A percentile compares a stretch with the other conserved stretches of the same genome.
Conservation (phyloP, 2,329 filamentous ascomycete species). For the Chalara sp. region DNA sequence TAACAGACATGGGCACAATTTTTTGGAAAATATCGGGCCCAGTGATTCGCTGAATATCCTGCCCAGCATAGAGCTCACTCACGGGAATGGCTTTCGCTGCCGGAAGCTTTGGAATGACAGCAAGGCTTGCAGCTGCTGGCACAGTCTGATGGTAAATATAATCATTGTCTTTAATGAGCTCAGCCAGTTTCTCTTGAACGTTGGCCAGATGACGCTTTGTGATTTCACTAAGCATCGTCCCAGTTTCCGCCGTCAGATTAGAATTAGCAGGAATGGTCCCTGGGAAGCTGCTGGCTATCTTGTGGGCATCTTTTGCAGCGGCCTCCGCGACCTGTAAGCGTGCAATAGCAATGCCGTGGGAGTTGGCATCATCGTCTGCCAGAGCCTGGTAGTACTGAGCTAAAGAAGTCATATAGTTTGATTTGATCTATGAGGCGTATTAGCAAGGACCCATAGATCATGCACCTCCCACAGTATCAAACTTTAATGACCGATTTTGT, state of each 20-base stretch:
- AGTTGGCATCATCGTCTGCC: slow-evolving; percentile 82
- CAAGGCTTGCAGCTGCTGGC: slow-evolving; percentile 74
- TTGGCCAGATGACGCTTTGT: slow-evolving; percentile 75
- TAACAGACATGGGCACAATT: slow-evolving; percentile 92
- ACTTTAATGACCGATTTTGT: too few relatives aligned
- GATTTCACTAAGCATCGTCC: slow-evolving; percentile 66
- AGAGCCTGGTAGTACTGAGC: slow-evolving; percentile 92
- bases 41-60: slow-evolving; percentile 95
- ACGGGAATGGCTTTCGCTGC: slow-evolving; percentile 97
- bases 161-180: slow-evolving; percentile 86
- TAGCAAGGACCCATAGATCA: slow-evolving; percentile 6
- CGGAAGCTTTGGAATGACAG: slow-evolving; percentile 80
- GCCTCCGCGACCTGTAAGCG: slow-evolving; percentile 76
- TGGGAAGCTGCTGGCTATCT: slow-evolving; percentile 73
- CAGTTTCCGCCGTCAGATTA: slow-evolving; percentile 77
- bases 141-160: slow-evolving; percentile 96
- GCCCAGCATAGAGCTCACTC: slow-evolving; percentile 90
- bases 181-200: slow-evolving; percentile 72
- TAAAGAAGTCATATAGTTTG: slow-evolving; percentile 73
- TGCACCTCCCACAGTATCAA: neutral
- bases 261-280: slow-evolving; percentile 70
- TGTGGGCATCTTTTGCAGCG: slow-evolving; percentile 71
- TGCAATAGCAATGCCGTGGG: slow-evolving; percentile 78
- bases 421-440: slow-evolving; percentile 55
- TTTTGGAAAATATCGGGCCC: slow-evolving; percentile 96